Evolutionary conservation across 2,329 filamentous ascomycete genomes (phyloP).

Genomic region (Huntiella moniliformis): DNA sequence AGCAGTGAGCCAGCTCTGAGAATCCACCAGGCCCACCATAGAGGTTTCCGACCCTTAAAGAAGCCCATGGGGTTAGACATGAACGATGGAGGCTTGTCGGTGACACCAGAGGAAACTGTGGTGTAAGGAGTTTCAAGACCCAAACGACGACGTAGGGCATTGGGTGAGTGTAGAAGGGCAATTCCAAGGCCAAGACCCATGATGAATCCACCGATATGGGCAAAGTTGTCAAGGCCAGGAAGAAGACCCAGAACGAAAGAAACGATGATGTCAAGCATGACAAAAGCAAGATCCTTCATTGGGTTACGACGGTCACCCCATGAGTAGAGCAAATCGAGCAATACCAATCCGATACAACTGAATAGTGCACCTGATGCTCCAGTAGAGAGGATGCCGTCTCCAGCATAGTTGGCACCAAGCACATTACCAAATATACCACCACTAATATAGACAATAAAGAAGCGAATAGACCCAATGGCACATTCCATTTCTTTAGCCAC

Average conservation of each 20-base stretch:
- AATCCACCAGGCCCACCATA: constrained; percentile 98
- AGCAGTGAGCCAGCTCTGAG: constrained; percentile 62
- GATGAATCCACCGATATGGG: constrained; percentile 86
- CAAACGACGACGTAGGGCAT: constrained; percentile 55
- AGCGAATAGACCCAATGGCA: constrained; percentile 73
- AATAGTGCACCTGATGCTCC: constrained; percentile 85
- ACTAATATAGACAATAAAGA: constrained; percentile 74
- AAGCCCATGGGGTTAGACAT: constrained; percentile 51
- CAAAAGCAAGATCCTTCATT: constrained; percentile 68
- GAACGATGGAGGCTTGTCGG: constrained; percentile 35
- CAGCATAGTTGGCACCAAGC: constrained; percentile 82
- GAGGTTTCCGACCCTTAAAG: constrained; percentile 77
- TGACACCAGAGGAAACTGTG: constrained; percentile 36
- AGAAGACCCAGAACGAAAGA: constrained; percentile 84
- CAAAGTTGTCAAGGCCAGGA: constrained; percentile 90
- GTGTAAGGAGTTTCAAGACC: constrained; percentile 55
- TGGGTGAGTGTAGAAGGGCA: constrained; percentile 74
- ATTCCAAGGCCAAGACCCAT: constrained; percentile 80
- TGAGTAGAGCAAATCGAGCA: constrained; percentile 83
- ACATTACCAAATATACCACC: constrained; percentile 93
- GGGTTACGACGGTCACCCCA: constrained; percentile 67
- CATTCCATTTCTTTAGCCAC: constrained; percentile 85
- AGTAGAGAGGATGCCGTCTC: constrained; percentile 60
- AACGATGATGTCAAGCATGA: constrained; percentile 68
- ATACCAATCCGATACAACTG: constrained; percentile 69